Evolutionary conservation across 2,329 filamentous ascomycete genomes (phyloP).

Genomic region (Myriosclerotinia scirpicola): DNA sequence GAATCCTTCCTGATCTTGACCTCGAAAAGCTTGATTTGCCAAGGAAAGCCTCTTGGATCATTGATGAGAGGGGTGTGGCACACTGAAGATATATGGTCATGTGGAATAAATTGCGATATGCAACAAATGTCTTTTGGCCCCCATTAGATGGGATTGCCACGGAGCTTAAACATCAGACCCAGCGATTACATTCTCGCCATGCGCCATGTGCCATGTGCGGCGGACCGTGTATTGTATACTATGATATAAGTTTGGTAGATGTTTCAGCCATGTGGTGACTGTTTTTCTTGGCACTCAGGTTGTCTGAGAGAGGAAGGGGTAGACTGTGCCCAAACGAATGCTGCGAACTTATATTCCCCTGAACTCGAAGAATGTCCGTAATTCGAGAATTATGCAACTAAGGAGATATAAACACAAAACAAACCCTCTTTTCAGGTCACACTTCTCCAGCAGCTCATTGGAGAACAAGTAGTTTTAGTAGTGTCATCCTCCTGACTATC

Average conservation of each 20-base stretch:
- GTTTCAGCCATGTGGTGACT: background rate
- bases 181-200: background rate
- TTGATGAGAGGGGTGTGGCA: background rate
- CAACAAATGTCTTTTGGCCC: background rate
- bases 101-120: constrained; percentile 2
- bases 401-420: background rate
- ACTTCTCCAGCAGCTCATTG: background rate
- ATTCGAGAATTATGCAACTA: background rate
- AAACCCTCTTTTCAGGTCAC: background rate
- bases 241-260: background rate
- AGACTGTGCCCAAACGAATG: background rate
- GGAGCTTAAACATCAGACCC: no score
- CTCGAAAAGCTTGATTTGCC: background rate
- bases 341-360: background rate
- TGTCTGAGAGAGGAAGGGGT: background rate
- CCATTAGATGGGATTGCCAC: background rate
- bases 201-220: background rate
- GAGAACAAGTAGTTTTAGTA: background rate
- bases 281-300: background rate
- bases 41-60: background rate
- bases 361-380: background rate
- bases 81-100: background rate
- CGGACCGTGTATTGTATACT: no score
- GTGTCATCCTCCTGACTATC: background rate
- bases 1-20: background rate